phyloP scores from a whole-genome alignment of 352 stramenopile genomes.

The Peronospora farinosa region DNA sequence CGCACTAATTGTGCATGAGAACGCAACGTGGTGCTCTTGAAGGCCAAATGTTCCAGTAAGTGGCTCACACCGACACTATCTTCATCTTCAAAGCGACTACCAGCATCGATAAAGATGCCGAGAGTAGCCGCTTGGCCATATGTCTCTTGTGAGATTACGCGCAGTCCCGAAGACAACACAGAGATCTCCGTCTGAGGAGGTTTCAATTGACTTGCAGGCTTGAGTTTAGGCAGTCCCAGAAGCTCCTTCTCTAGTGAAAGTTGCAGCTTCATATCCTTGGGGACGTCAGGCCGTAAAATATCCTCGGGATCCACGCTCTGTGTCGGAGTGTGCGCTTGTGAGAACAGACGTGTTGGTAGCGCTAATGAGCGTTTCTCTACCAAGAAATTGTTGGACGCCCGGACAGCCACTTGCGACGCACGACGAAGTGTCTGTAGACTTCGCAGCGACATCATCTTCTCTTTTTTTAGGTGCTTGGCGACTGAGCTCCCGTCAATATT shows the following conservation, averaged over 20 bases:
- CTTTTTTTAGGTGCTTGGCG: slow-evolving; percentile 1
- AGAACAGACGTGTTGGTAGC: slow-evolving; percentile 34
- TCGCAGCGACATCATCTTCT: slow-evolving; percentile 27
- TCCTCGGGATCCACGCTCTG: slow-evolving; percentile 32
- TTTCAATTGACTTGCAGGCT: slow-evolving; percentile 74
- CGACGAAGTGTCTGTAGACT: slow-evolving; percentile 12
- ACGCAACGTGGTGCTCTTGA: slow-evolving; percentile 88
- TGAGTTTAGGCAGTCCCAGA: slow-evolving; percentile 67
- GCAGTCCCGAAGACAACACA: slow-evolving; percentile 90
- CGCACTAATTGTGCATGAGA: slow-evolving; percentile 82
- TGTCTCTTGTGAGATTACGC: slow-evolving; percentile 95
- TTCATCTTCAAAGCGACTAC: slow-evolving; percentile 80
- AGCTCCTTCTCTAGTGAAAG: slow-evolving; percentile 58
- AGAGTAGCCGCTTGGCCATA: slow-evolving; percentile 93
- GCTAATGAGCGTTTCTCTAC: slow-evolving; percentile 10
- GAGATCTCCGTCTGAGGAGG: slow-evolving; percentile 89
- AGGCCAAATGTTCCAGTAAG: slow-evolving; percentile 92
- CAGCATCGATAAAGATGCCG: slow-evolving; percentile 90
- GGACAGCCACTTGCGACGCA: slow-evolving; percentile 7
- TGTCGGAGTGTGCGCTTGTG: slow-evolving; percentile 21
- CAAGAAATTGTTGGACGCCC: background rate
- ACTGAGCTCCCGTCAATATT: slow-evolving; percentile 5
- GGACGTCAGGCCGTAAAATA: slow-evolving; percentile 50
- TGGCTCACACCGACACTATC: slow-evolving; percentile 87
- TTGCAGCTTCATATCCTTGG: slow-evolving; percentile 37